Conservation (phyloP, 148 eudicot species). For the Vaccinium darrowii region DNA sequence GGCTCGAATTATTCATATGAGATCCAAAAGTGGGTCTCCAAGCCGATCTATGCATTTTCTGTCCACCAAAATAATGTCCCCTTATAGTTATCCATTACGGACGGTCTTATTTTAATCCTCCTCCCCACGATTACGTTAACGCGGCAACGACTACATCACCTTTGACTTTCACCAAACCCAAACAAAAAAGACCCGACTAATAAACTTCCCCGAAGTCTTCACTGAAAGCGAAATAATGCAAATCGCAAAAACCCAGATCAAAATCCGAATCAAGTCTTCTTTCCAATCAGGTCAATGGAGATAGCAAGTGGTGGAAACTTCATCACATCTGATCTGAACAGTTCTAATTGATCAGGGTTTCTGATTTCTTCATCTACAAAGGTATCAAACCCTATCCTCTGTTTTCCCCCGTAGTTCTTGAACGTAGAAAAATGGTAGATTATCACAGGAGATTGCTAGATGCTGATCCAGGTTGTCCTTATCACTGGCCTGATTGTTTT, state of each 20-base stretch:
- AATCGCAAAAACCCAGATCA: not conserved
- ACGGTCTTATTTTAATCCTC: not conserved
- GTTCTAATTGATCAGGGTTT: not conserved
- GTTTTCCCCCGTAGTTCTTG: not conserved
- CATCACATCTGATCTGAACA: not conserved
- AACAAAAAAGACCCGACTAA: not conserved
- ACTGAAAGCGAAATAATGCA: not conserved
- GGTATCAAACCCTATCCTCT: conserved; percentile 8
- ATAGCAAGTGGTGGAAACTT: not conserved
- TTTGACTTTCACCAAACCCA: not conserved
- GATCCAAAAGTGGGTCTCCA: too few species aligned
- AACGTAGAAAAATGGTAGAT: not conserved
- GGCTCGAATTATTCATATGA: too few species aligned
- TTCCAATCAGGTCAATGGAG: not conserved
- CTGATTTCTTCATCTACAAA: not conserved
- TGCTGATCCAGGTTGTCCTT: too few species aligned
- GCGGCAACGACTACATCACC: not conserved
- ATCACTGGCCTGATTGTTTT: too few species aligned
- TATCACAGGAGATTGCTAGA: not conserved
- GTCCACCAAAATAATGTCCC: too few species aligned
- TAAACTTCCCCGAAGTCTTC: conserved; percentile 6
- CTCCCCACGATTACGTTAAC: conserved; percentile 5
- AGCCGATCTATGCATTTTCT: too few species aligned
- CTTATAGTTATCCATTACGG: too few species aligned
- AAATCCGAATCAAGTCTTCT: not conserved